These are phyloP conservation scores for Lathyrus tuberosus DNA, from an alignment of 306 rosid species.

Conservation along the genomic window DNA sequence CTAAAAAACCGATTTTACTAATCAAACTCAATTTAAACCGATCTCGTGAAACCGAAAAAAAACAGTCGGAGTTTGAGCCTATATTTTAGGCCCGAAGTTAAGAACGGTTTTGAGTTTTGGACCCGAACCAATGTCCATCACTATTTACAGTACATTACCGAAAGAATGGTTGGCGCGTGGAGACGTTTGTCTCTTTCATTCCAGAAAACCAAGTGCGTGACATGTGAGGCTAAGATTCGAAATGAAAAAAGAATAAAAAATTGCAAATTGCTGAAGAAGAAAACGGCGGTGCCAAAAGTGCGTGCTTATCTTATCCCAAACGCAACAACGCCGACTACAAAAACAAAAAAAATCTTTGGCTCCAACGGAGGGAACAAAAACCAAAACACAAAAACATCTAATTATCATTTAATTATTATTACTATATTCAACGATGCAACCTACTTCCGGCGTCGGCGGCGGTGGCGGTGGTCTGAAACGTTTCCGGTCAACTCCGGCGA, in stretches of 20 bases:
- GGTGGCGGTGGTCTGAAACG: conserved; percentile 53
- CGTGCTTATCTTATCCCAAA: conserved; percentile 7
- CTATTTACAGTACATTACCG: too few species aligned
- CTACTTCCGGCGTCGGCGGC: conserved; percentile 19
- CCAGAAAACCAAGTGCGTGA: neutral
- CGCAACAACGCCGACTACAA: neutral
- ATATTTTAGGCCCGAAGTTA: too few species aligned
- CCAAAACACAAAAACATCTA: neutral
- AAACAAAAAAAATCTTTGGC: neutral
- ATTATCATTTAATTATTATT: neutral
- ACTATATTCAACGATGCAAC: conserved; percentile 58
- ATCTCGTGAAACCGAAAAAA: too few species aligned
- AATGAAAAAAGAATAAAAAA: neutral
- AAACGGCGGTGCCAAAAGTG: conserved; percentile 26
- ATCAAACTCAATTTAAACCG: too few species aligned
- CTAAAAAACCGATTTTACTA: too few species aligned
- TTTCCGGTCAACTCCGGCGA: conserved; percentile 79
- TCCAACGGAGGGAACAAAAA: neutral
- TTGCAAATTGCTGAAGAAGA: conserved; percentile 15
- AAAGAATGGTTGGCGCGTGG: neutral
- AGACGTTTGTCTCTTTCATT: neutral
- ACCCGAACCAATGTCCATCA: too few species aligned
- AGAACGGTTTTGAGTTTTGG: too few species aligned
- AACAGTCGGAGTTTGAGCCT: too few species aligned
- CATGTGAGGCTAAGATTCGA: conserved; percentile 4